Evolutionary conservation across 805 yeast species (phyloP).

Genomic region (Metschnikowia anglica): DNA sequence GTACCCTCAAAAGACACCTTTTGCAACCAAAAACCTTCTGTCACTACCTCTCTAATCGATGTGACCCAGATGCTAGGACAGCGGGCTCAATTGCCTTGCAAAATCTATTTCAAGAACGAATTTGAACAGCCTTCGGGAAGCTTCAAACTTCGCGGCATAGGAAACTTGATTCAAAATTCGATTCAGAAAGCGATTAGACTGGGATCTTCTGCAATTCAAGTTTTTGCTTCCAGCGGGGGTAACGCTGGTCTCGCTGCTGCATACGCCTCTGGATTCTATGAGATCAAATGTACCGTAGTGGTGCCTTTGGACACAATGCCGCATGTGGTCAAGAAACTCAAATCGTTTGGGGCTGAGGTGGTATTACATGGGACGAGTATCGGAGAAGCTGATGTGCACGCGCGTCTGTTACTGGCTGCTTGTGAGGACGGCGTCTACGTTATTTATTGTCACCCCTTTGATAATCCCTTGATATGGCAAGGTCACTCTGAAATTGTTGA

Average conservation of each 20-base stretch:
- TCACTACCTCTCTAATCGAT: conserved; percentile 40
- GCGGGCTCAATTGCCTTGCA: conserved; percentile 29
- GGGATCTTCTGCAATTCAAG: conserved; percentile 29
- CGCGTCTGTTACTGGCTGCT: conserved; percentile 28
- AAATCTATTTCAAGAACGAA: conserved; percentile 49
- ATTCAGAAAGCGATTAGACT: conserved; percentile 26
- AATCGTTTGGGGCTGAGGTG: conserved; percentile 50
- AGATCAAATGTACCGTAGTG: conserved; percentile 55
- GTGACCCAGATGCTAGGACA: conserved; percentile 26
- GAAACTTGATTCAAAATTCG: conserved; percentile 42
- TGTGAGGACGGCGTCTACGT: conserved; percentile 24
- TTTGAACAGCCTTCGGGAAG: conserved; percentile 56
- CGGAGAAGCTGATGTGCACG: conserved; percentile 51
- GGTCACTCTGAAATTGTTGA: conserved; percentile 45
- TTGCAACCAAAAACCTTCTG: conserved; percentile 24
- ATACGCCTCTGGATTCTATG: conserved; percentile 39
- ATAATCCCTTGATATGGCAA: conserved; percentile 51
- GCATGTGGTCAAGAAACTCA: conserved; percentile 46
- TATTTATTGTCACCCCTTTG: conserved; percentile 57
- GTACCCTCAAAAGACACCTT: not conserved
- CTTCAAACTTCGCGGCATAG: conserved; percentile 57
- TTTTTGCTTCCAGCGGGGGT: conserved; percentile 56
- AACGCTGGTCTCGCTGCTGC: conserved; percentile 59
- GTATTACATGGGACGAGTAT: conserved; percentile 46
- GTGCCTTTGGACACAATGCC: conserved; percentile 52